Conservation (phyloP, 139 green algal genomes). For the Chlorella sp. region DNA sequence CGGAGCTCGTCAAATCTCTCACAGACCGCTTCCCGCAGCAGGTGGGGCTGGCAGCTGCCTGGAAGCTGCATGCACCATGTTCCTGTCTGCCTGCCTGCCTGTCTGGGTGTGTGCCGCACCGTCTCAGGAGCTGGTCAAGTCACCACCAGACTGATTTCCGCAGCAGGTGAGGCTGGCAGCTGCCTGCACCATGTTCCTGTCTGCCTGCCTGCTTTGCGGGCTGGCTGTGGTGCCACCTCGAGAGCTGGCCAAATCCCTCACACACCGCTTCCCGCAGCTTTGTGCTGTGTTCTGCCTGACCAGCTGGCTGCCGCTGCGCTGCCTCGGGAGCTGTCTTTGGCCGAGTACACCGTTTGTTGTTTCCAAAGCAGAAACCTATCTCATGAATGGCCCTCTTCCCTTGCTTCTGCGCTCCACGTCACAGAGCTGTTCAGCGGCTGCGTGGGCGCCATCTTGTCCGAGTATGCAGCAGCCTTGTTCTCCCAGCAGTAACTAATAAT, state of each 20-base stretch:
- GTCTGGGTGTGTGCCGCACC: slow-evolving; percentile 62
- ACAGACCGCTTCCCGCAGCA: slow-evolving; percentile 82
- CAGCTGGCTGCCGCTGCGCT: too few species aligned
- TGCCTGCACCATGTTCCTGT: not conserved
- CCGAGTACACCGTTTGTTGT: too few species aligned
- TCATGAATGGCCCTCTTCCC: too few species aligned
- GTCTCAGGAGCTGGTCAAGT: slow-evolving; percentile 91
- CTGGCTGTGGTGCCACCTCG: slow-evolving; percentile 90
- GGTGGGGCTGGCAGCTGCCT: slow-evolving; percentile 36
- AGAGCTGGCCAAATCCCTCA: slow-evolving; percentile 92
- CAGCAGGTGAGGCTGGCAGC: slow-evolving; percentile 53
- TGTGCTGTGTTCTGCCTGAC: too few species aligned
- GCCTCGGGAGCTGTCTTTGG: too few species aligned
- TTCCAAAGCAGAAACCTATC: too few species aligned
- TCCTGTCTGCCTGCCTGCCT: too few species aligned
- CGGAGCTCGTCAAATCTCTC: slow-evolving; percentile 91
- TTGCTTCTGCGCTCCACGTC: not conserved
- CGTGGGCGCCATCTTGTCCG: slow-evolving; percentile 65
- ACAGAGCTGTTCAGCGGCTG: slow-evolving; percentile 85
- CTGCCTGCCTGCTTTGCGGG: too few species aligned
- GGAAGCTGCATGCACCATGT: too few species aligned
- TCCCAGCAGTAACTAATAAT: too few species aligned
- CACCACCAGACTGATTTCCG: slow-evolving; percentile 80
- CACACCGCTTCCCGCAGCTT: slow-evolving; percentile 78
- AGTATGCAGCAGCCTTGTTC: slow-evolving; percentile 56